Percentiles rank a stretch among this genome's conserved stretches.
phyloP scores from a whole-genome alignment of 2,329 filamentous ascomycete species.

The Beauveria asiatica region DNA sequence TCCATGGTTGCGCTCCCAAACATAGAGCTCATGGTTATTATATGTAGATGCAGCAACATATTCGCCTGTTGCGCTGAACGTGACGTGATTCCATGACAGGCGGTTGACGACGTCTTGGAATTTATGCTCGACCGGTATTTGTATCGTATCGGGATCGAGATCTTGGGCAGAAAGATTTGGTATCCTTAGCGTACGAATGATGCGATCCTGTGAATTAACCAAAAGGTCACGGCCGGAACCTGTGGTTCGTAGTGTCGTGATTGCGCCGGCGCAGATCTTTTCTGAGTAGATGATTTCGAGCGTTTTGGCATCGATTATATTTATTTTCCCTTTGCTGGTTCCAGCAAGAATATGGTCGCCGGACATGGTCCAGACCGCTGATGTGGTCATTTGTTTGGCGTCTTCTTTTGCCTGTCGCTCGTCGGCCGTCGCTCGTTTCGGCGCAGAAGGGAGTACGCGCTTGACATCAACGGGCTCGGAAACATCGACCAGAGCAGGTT shows the following conservation, averaged over 20 bases:
- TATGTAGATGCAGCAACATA: conserved; percentile 95
- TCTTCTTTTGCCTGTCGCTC: conserved; percentile 89
- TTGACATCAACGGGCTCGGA: conserved; percentile 62
- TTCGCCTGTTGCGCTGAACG: conserved; percentile 87
- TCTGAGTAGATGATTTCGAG: conserved; percentile 81
- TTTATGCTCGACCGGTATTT: conserved; percentile 90
- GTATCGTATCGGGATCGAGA: conserved; percentile 76
- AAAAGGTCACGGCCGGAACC: conserved; percentile 76
- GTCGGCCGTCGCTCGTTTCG: conserved; percentile 63
- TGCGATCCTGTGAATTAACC: conserved; percentile 87
- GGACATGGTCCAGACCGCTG: conserved; percentile 75
- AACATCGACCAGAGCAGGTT: conserved; percentile 80
- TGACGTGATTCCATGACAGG: conserved; percentile 92
- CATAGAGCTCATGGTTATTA: conserved; percentile 97
- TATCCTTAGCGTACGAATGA: conserved; percentile 85
- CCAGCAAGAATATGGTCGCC: conserved; percentile 87
- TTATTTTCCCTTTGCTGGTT: conserved; percentile 92
- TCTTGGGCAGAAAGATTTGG: conserved; percentile 64
- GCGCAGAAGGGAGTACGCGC: conserved; percentile 70
- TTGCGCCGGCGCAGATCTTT: conserved; percentile 76
- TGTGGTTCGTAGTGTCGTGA: conserved; percentile 80
- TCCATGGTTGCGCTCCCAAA: conserved; percentile 91
- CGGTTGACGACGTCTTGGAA: conserved; percentile 97
- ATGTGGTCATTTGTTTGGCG: conserved; percentile 89
- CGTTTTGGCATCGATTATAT: conserved; percentile 80